phyloP scores from a whole-genome alignment of 1,284 basidiomycete genomes.

The Sphaerobolus stellatus region DNA sequence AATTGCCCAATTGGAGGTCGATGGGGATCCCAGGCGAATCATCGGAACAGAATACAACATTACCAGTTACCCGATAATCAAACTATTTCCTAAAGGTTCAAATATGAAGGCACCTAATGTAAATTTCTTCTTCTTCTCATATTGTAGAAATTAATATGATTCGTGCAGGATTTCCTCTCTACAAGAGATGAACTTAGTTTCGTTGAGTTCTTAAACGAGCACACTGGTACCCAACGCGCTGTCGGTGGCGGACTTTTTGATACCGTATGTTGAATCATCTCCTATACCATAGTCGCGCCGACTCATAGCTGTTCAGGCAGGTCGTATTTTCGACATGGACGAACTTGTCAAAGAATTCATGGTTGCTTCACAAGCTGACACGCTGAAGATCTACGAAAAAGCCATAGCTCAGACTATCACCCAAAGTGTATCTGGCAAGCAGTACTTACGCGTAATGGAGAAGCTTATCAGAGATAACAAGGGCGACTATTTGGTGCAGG shows the following conservation, averaged over 20 bases:
- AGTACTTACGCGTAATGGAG: slow-evolving; percentile 92
- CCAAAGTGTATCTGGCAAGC: slow-evolving; percentile 68
- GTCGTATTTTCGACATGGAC: slow-evolving; percentile 79
- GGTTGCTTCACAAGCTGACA: slow-evolving; percentile 53
- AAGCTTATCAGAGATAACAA: slow-evolving; percentile 75
- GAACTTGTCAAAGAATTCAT: slow-evolving; percentile 78
- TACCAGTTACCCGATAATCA: slow-evolving; percentile 84
- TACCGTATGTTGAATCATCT: slow-evolving; percentile 42
- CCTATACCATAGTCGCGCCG: neutral
- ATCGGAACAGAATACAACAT: slow-evolving; percentile 78
- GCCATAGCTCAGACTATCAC: slow-evolving; percentile 47
- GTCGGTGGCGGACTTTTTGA: slow-evolving; percentile 80
- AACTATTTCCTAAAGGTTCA: slow-evolving; percentile 83
- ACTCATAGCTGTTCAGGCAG: slow-evolving; percentile 52
- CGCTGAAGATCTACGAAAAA: slow-evolving; percentile 63
- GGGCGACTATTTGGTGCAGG: slow-evolving; percentile 84
- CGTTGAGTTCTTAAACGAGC: slow-evolving; percentile 77
- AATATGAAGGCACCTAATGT: slow-evolving; percentile 18
- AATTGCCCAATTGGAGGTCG: slow-evolving; percentile 89
- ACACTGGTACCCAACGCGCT: slow-evolving; percentile 83
- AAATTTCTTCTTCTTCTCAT: neutral
- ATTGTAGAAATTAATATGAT: too few relatives aligned
- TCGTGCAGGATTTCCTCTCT: too few relatives aligned
- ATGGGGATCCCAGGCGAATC: slow-evolving; percentile 76
- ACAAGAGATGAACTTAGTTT: slow-evolving; percentile 72